Base-by-base conservation (phyloP, 2,329 filamentous ascomycete species). In the Penicillium occitanis region DNA sequence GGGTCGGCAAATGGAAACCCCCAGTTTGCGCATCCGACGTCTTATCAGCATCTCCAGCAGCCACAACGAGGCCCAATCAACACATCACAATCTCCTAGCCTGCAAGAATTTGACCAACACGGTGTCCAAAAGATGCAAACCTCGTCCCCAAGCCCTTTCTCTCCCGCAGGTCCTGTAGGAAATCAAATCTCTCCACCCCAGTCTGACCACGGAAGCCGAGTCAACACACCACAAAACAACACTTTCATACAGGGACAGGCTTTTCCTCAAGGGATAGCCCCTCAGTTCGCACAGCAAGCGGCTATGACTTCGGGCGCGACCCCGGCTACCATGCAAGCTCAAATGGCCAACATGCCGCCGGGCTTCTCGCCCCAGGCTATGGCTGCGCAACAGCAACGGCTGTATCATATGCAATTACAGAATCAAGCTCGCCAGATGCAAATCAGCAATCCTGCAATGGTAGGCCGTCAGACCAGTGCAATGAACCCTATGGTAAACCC, bases 81-180 rank as follows among this genome's bases (percentile, higher is more conserved):
- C 77, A 90, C 92, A 68, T 97, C 92, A 46, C 94, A 94, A 11
- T 98, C 95, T 6, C 95, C 95, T 33, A 94, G 96, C 69, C 93
- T 97, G 69, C 93, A 96, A 74, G 85, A 87, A 63, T 88, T 87
- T 64, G 80, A 82, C 66, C 79, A 84, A 78, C 87, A 91, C 74
- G 86, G 86, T 72, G 88, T 90, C 46, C 91, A 93, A 75, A 85
- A 93, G 73, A 92, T 98, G 77, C 90, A 93, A 70, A 97, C 94
- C 55, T 90, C 92, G 51, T 98, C 95, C 37, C 94, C 95, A 3
- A 94, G 95, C 77, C 92, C 92, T 0, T 97, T 96, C 76, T 93
- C 91, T 1, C 91, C 91, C 17, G 88, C 89, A 66, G 85, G 86
- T 37, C 89, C 90, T 71, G 91, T 92, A 72, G 86, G 84, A 44